Conservation (phyloP, 192 early-diverging fungal species). For the Umbelopsis vinacea region DNA sequence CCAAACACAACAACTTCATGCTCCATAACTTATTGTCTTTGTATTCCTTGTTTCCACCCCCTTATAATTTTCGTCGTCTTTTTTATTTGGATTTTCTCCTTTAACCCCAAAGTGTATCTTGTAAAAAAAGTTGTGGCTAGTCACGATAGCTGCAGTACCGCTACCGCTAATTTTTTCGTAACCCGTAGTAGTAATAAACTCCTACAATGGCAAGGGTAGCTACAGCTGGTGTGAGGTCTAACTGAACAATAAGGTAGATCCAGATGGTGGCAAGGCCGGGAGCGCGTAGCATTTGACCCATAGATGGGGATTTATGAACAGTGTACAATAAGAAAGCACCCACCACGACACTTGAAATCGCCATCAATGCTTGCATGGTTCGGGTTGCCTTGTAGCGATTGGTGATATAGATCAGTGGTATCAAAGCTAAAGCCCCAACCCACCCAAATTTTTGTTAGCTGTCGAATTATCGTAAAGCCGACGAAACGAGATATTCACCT, state of each 20-base stretch:
- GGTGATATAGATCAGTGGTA: constrained; percentile 64
- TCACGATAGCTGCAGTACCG: not conserved
- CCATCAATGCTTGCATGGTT: constrained; percentile 54
- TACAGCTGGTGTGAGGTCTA: constrained; percentile 52
- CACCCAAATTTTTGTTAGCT: not conserved
- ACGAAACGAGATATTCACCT: constrained; percentile 23
- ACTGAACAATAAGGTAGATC: constrained; percentile 62
- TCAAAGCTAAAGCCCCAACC: constrained; percentile 45
- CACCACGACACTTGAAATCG: constrained; percentile 47
- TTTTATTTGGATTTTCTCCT: not conserved
- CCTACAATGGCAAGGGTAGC: constrained; percentile 45
- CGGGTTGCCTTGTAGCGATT: constrained; percentile 54
- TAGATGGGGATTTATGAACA: constrained; percentile 62
- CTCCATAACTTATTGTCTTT: not conserved
- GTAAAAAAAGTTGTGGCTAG: not conserved
- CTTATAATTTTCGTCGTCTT: constrained; percentile 2
- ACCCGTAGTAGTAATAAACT: constrained; percentile 53
- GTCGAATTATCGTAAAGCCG: not conserved
- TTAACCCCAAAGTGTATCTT: not conserved
- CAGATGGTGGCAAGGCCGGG: constrained; percentile 75
- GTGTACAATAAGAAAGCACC: constrained; percentile 71
- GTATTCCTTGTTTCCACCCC: not conserved
- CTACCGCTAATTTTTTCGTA: constrained; percentile 8
- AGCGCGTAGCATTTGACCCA: constrained; percentile 73
- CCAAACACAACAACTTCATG: not conserved